phyloP scores from a whole-genome alignment of 805 yeast genomes.

The Candida silvicultrix region DNA sequence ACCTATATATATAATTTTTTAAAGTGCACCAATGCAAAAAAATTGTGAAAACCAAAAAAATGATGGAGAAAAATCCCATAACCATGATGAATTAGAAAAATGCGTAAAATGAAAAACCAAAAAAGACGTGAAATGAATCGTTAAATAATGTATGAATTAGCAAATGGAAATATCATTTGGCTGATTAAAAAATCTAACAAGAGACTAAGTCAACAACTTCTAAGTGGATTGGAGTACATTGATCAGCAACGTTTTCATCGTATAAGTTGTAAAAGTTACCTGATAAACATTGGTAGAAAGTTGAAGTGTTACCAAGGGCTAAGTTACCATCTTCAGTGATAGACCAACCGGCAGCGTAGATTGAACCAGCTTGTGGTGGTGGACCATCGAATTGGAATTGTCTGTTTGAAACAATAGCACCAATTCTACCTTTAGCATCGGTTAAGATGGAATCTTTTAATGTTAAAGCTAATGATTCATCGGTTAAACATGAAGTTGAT shows the following conservation, averaged over 20 bases:
- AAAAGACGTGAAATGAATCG: not conserved
- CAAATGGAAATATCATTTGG: not conserved
- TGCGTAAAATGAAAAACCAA: not conserved
- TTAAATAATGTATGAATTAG: not conserved
- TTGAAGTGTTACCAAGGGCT: constrained; percentile 55
- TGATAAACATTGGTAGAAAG: constrained; percentile 69
- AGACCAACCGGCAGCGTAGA: constrained; percentile 66
- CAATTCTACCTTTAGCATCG: constrained; percentile 61
- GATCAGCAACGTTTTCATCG: constrained; percentile 53
- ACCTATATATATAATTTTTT: not conserved
- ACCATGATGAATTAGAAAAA: not conserved
- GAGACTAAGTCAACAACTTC: constrained; percentile 49
- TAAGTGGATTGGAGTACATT: constrained; percentile 59
- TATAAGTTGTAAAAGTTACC: constrained; percentile 78
- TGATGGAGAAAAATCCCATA: not conserved
- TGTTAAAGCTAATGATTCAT: constrained; percentile 47
- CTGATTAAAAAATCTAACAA: constrained; percentile 31
- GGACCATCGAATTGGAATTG: constrained; percentile 87
- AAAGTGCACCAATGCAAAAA: not conserved
- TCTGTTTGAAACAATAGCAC: constrained; percentile 76
- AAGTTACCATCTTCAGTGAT: constrained; percentile 48
- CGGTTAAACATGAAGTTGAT: constrained; percentile 38
- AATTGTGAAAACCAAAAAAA: not conserved
- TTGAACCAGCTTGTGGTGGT: constrained; percentile 76
- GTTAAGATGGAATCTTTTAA: constrained; percentile 45